Base-by-base conservation (phyloP, 768 basidiomycete species). In the Rhizopogon rudus region DNA sequence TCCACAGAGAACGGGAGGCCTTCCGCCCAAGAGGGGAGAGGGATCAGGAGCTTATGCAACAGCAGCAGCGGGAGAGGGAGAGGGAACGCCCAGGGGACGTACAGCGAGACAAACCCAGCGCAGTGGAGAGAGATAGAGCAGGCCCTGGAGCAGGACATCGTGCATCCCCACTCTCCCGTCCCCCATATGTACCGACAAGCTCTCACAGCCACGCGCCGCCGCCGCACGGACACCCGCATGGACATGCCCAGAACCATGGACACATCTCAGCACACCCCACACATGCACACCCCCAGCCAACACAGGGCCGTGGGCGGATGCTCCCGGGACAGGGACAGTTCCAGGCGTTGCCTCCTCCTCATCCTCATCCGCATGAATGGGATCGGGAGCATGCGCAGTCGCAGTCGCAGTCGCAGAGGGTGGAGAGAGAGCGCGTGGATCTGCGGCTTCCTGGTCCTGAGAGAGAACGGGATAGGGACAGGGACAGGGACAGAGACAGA, bases 251-350 rank as follows among this genome's bases (percentile, higher is more conserved):
- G 3, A 48, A 2, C 17, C 46, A 48, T 35, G 17, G 25, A 25
- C 17, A 2, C 3, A 48, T 48, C 13, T 33, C 46, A 9, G 5
- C 46, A 22, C 46, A 48, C 14, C 33, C 20, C 14, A 8, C 33
- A 22, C 46, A 48, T 20, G 14, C 17, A 5, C 33, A 46, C 31
- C n/a, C 44, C 29, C 44, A 62, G 13, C 62, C 59, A 33, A n/a
- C 54, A 3, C 67, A 69, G 25, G 57, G 37, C 6, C 63, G 57
- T 28, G 56, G 48, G 9, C 37, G 39, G 5, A 29, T 33, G 25
- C 14, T 54, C 1, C 68, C 69, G 0, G 68, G 69, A 4, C 68
- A 71, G 43, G 63, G 69, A 40, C 66, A 69, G 40, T 71, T 69
- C 53, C 69, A 67, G 42, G 33, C 62, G 0, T 62, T 64, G 39